Evolutionary conservation across 495 filamentous ascomycete species (phyloP).

Genomic region (Penicillium coffeae): DNA sequence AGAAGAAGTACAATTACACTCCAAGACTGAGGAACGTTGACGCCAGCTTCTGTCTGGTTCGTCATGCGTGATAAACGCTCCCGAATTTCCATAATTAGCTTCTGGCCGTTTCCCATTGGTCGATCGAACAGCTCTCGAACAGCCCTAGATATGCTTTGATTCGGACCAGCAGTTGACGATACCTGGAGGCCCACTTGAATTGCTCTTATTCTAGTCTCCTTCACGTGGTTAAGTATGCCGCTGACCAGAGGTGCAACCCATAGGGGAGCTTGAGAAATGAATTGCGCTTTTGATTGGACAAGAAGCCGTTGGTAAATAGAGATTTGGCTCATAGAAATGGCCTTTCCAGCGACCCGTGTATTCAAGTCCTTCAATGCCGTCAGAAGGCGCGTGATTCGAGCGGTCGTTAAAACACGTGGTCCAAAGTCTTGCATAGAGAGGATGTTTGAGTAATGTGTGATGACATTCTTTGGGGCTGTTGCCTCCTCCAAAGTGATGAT

Average conservation of each 20-base stretch:
- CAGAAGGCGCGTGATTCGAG: slow-evolving; percentile 64
- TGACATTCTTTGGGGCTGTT: slow-evolving; percentile 68
- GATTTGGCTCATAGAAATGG: slow-evolving; percentile 68
- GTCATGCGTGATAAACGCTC: slow-evolving; percentile 69
- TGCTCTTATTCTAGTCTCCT: slow-evolving; percentile 70
- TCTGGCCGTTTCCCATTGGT: slow-evolving; percentile 52
- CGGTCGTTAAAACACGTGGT: slow-evolving; percentile 64
- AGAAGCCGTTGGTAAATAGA: slow-evolving; percentile 72
- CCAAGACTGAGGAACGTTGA: slow-evolving; percentile 85
- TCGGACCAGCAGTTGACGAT: slow-evolving; percentile 60
- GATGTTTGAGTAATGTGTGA: slow-evolving; percentile 72
- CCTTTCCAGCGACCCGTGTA: slow-evolving; percentile 70
- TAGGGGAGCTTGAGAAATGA: slow-evolving; percentile 50
- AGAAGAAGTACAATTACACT: slow-evolving; percentile 73
- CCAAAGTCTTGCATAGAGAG: slow-evolving; percentile 75
- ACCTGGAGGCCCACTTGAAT: slow-evolving; percentile 68
- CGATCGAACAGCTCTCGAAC: slow-evolving; percentile 63
- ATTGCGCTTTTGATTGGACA: slow-evolving; percentile 59
- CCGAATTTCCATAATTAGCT: slow-evolving; percentile 59
- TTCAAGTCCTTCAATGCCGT: slow-evolving; percentile 65
- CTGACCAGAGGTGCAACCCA: slow-evolving; percentile 82
- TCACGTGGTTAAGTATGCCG: slow-evolving; percentile 72
- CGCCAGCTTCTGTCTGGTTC: slow-evolving; percentile 55
- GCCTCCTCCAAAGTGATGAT: slow-evolving; percentile 62
- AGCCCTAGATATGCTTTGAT: slow-evolving; percentile 57